Base-by-base conservation (phyloP, 1,284 basidiomycete genomes). In the Testicularia cyperi region DNA sequence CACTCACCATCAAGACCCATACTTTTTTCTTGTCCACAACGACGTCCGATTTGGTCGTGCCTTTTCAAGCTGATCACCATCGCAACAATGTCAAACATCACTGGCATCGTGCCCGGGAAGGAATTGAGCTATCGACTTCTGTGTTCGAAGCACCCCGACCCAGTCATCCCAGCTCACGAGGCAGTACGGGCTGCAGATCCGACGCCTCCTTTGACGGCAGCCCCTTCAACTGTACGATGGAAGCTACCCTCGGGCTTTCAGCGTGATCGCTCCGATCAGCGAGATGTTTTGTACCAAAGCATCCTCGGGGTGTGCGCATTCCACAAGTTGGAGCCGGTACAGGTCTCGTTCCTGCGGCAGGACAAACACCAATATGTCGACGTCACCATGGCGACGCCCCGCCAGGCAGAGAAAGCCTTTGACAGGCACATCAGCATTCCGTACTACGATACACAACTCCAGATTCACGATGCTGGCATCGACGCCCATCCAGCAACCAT, bases 251-350 rank as follows among this genome's bases (percentile, higher is more conserved):
- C 49, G 0, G 38, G 45, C 23, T 60, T 44, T 22, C 37, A 42
- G 15, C 32, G 28, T n/a, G 42, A 38, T 38, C 45, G 38, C 31
- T 23, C 49, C 15, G 34, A 37, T 22, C 44, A 53, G 22, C 40
- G 45, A 27, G 32, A 60, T 24, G 45, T 60, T 10, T 15, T 60
- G 29, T 38, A 53, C 7, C 32, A 60, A 33, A 44, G 29, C 23
- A 48, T 60, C 40, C 44, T 60, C 26, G 35, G 44, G 25, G 52
- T 51, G 44, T 60, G 49, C 49, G 41, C 38, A 16, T 23, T 26
- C 10, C 33, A 48, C 44, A 24, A 38, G 1, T 25, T 60, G n/a
- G 44, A 41, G 9, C 49, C 56, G 3, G 12, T 53, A 25, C 41
- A 60, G 25, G 53, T 60, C 35, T 40, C 40, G 16, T 34, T 32